Conservation (phyloP, 1,284 basidiomycete species). For the Pseudozyma sp. region DNA sequence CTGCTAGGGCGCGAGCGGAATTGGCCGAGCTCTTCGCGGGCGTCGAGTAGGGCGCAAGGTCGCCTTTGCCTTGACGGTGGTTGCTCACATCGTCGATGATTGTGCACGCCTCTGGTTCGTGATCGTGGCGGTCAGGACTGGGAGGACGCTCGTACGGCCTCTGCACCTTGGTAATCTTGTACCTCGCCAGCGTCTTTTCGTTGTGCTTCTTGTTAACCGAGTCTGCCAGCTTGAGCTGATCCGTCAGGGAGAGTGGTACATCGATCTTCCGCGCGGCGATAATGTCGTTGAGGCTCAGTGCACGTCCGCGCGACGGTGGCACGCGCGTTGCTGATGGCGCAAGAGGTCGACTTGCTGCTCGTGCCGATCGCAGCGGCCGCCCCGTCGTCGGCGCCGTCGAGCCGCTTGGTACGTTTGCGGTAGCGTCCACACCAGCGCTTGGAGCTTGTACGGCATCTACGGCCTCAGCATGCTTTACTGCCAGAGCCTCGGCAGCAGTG, state of each 20-base stretch:
- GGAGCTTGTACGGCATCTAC: conserved; percentile 1
- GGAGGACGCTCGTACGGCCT: conserved; percentile 46
- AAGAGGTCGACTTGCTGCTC: conserved; percentile 24
- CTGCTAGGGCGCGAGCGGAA: neutral
- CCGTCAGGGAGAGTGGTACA: conserved; percentile 39
- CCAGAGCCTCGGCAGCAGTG: conserved; percentile 7
- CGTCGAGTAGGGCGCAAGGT: conserved; percentile 33
- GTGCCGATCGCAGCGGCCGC: conserved; percentile 30
- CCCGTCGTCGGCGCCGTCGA: conserved; percentile 18
- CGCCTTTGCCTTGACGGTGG: conserved; percentile 45
- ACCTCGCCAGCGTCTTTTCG: conserved; percentile 44
- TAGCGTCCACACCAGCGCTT: neutral
- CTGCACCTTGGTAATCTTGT: conserved; percentile 49
- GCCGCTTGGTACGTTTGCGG: neutral
- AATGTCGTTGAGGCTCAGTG: conserved; percentile 46
- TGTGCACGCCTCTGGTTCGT: conserved; percentile 45
- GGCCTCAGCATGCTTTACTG: conserved; percentile 11
- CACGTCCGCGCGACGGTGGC: conserved; percentile 36
- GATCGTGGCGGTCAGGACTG: conserved; percentile 46
- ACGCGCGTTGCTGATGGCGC: conserved; percentile 35
- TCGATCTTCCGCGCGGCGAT: conserved; percentile 48
- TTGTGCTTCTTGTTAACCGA: conserved; percentile 50
- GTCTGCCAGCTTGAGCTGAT: conserved; percentile 47
- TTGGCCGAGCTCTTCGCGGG: conserved; percentile 13
- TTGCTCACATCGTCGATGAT: conserved; percentile 38